Percentiles rank a stretch among this genome's conserved stretches.
Evolutionary conservation across 495 filamentous ascomycete species (phyloP).

Genomic region (Hyaloscypha bicolor): DNA sequence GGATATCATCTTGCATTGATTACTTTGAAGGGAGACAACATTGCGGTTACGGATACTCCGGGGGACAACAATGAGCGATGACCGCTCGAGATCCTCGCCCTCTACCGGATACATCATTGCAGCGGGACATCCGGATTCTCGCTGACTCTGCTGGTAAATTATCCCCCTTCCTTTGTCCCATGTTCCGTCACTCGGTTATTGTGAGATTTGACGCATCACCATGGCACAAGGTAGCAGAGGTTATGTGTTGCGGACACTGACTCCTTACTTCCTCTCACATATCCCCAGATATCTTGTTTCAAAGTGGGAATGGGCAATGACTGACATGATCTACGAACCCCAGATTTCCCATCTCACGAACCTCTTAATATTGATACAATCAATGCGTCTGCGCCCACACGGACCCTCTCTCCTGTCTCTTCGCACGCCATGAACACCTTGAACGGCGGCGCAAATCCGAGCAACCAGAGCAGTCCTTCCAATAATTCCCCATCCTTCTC

Average conservation of each 20-base stretch:
- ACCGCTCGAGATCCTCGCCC: slow-evolving; percentile 15
- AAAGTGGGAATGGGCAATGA: neutral
- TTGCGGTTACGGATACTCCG: slow-evolving; percentile 3
- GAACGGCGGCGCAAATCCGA: slow-evolving; percentile 7
- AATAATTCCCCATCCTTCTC: slow-evolving; percentile 9
- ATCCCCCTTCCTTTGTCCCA: neutral
- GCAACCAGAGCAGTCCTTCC: neutral
- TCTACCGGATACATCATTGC: slow-evolving; percentile 10
- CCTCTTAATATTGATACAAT: neutral
- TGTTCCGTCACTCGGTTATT: neutral
- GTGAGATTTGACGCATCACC: slow-evolving; percentile 7
- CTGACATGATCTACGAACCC: slow-evolving; percentile 1
- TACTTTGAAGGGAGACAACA: neutral
- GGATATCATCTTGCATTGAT: slow-evolving; percentile 1
- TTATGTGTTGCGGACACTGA: neutral
- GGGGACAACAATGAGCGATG: slow-evolving; percentile 28
- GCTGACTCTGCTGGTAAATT: slow-evolving; percentile 19
- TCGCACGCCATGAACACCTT: slow-evolving; percentile 30
- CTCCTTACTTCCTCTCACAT: neutral
- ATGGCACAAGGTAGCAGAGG: neutral
- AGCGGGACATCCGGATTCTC: slow-evolving; percentile 20
- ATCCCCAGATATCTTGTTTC: neutral
- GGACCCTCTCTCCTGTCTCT: slow-evolving; percentile 28
- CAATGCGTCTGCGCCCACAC: slow-evolving; percentile 2
- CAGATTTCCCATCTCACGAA: neutral